A percentile compares a stretch with the other conserved stretches of the same genome.
Evolutionary conservation across 164 flowering plant genomes (phyloP).

Genomic region (Stephania japonica): DNA sequence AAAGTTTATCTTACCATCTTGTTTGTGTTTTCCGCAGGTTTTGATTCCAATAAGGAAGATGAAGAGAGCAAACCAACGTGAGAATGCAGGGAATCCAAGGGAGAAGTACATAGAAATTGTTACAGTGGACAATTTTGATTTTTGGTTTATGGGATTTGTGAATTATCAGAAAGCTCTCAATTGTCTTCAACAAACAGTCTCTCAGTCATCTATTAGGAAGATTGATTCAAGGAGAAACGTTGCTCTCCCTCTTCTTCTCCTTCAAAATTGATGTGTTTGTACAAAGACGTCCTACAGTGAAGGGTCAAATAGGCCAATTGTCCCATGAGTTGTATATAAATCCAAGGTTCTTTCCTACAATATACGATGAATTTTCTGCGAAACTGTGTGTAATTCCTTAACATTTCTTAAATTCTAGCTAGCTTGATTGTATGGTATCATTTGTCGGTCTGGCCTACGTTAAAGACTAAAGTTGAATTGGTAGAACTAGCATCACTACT

Average conservation of each 20-base stretch:
- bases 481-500: background rate
- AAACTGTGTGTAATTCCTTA: background rate
- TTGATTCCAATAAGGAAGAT: slow-evolving; percentile 38
- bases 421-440: too few relatives aligned
- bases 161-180: slow-evolving; percentile 35
- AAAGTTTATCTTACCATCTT: background rate
- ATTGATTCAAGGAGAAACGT: background rate
- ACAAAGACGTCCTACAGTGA: background rate
- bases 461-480: background rate
- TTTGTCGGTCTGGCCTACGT: too few relatives aligned
- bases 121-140: slow-evolving; percentile 40
- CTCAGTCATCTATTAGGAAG: slow-evolving; percentile 7
- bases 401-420: background rate
- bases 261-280: slow-evolving; percentile 2
- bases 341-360: background rate
- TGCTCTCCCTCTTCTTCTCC: background rate
- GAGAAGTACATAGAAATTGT: slow-evolving; percentile 44
- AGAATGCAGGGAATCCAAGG: slow-evolving; percentile 30
- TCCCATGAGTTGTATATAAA: background rate
- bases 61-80: slow-evolving; percentile 25
- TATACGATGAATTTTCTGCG: background rate
- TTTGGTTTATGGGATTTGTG: slow-evolving; percentile 57
- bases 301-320: background rate
- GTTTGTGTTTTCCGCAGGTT: slow-evolving; percentile 26
- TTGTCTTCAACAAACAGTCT: slow-evolving; percentile 29